Base-by-base conservation (phyloP, 2,329 filamentous ascomycete genomes). In the Chalaropsis thielavioides region DNA sequence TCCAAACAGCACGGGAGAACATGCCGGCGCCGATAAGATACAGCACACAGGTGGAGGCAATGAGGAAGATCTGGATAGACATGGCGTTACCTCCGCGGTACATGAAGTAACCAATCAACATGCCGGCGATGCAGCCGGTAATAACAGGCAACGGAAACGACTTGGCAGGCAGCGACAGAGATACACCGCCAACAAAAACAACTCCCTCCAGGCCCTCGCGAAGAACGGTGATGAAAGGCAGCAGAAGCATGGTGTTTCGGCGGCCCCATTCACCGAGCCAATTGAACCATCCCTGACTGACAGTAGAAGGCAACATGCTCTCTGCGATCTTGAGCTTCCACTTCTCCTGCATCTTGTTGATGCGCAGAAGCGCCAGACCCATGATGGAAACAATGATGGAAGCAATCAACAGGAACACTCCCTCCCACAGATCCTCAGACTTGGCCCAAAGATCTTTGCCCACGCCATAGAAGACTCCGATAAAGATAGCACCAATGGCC, bases 1-100 rank as follows among this genome's bases (percentile, higher is more conserved):
- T 80, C 88, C 88, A 92, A 19, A 92, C 80, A 0, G 82, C 81
- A 68, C 84, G 84, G 11, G 88, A 90, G 76, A 92, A 89, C 64
- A 92, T 82, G 65, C 89, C 89, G 0, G 88, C 89, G 10, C 88
- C 88, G 31, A 94, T 87, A 8, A 94, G 82, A 71, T 94, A 94
- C 19, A 94, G 76, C 71, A 92, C 81, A 72, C 87, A 89, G 2
- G 89, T 92, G 0, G 87, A 90, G 51, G 84, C 76, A 70, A 92
- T 84, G 46, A 94, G 77, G 78, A 94, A 92, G 68, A 87, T 77
- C 71, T 92, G 88, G 19, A 73, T 72, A 5, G 72, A 71, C 41
- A 72, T 69, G 10, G 70, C 64, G 64, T 72, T 73, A 54, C 72
- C 72, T 22, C 72, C 72, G 35, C 71, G 64, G 76, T 92, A 92